A percentile compares a stretch with the other conserved stretches of the same genome.
Conservation (phyloP, 768 basidiomycete species). For the Glaciozyma antarctica region DNA sequence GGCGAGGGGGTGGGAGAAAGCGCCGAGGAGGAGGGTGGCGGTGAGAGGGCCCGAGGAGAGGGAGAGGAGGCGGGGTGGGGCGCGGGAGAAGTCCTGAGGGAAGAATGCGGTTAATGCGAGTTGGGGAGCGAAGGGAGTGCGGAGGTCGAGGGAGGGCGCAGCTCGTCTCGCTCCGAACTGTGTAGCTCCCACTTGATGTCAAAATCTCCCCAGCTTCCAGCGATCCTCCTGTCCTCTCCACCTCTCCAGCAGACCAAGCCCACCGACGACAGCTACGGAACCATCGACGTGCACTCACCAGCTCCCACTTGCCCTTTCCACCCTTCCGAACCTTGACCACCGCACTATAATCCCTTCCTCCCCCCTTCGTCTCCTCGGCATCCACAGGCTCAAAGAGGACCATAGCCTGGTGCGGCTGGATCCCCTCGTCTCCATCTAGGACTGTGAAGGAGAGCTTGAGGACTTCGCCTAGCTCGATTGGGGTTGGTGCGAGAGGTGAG, state of each 20-base stretch:
- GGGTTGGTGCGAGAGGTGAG: background rate
- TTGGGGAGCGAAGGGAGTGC: too few species aligned
- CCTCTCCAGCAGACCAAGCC: background rate
- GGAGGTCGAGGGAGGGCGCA: background rate
- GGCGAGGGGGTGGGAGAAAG: background rate
- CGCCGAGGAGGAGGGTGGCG: constrained; percentile 25
- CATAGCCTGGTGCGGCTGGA: constrained; percentile 21
- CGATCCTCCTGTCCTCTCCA: too few species aligned
- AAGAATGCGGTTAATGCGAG: background rate
- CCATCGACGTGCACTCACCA: constrained; percentile 8
- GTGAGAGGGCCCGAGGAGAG: constrained; percentile 21
- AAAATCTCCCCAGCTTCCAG: too few species aligned
- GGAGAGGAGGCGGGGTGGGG: constrained; percentile 19
- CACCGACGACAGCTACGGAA: background rate
- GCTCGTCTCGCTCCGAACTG: background rate
- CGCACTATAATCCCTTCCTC: background rate
- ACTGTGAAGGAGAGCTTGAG: constrained; percentile 28
- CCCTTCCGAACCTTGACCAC: constrained; percentile 12
- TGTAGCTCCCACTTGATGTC: too few species aligned
- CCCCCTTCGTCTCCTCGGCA: background rate
- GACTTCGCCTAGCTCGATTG: constrained; percentile 12
- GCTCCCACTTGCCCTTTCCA: constrained; percentile 23
- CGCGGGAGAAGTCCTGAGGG: constrained; percentile 23
- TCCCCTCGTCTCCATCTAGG: background rate
- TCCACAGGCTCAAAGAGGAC: constrained; percentile 8